Evolutionary conservation across 2,329 filamentous ascomycete genomes (phyloP).

Genomic region (Cytospora chrysosperma): DNA sequence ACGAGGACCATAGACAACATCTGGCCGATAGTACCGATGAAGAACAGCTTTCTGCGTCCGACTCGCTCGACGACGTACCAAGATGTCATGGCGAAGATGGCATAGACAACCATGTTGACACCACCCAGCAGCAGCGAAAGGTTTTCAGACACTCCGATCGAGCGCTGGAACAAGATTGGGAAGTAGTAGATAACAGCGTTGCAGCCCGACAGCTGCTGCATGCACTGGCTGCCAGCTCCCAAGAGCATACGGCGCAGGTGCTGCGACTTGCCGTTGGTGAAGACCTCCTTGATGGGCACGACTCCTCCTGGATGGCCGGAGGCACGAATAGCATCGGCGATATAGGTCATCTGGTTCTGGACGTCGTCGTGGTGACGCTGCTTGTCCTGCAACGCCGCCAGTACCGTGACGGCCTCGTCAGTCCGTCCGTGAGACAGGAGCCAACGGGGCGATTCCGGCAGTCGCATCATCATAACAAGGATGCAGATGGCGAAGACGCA

Average conservation of each 20-base stretch:
- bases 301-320: constrained; percentile 34
- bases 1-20: constrained; percentile 57
- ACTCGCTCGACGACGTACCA: constrained; percentile 53
- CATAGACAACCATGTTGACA: constrained; percentile 56
- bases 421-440: constrained; percentile 45
- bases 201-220: constrained; percentile 36
- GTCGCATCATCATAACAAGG: constrained; percentile 37
- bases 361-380: constrained; percentile 44
- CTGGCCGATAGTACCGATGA: constrained; percentile 47
- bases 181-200: constrained; percentile 51
- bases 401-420: constrained; percentile 50
- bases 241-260: constrained; percentile 29
- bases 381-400: constrained; percentile 54
- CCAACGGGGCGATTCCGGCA: constrained; percentile 57
- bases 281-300: constrained; percentile 31
- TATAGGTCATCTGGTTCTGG: constrained; percentile 47
- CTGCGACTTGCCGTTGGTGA: constrained; percentile 29
- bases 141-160: constrained; percentile 29
- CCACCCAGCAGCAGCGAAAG: constrained; percentile 51
- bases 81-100: constrained; percentile 53
- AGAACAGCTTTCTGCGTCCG: constrained; percentile 47
- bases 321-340: constrained; percentile 34
- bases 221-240: constrained; percentile 28
- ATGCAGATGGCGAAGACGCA: constrained; percentile 45
- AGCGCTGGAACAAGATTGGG: constrained; percentile 42